phyloP scores from a whole-genome alignment of 2,329 filamentous ascomycete genomes.

The Stachybotrys echinatus region DNA sequence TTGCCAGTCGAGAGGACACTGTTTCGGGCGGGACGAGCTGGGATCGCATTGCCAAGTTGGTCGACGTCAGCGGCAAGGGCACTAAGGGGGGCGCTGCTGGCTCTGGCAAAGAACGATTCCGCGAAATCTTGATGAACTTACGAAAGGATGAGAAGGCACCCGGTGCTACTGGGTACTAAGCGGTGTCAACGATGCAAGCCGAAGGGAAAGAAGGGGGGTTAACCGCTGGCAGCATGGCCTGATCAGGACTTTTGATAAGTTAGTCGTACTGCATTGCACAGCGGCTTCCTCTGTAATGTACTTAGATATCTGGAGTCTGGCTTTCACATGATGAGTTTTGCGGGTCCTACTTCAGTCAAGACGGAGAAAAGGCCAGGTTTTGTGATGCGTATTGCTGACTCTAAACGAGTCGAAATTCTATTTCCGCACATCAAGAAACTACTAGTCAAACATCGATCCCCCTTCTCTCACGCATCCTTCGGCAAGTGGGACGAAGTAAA shows the following conservation, averaged over 20 bases:
- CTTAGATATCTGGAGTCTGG: constrained; percentile 3
- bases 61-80: constrained; percentile 95
- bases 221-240: not conserved
- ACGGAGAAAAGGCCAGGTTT: not conserved
- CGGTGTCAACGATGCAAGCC: not conserved
- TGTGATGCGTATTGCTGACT: not conserved
- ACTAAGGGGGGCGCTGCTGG: constrained; percentile 79
- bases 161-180: constrained; percentile 58
- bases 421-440: constrained; percentile 2
- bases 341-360: not conserved
- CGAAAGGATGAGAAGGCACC: constrained; percentile 89
- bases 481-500: not conserved
- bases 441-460: constrained; percentile 13
- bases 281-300: not conserved
- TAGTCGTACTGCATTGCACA: not conserved
- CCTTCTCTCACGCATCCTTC: constrained; percentile 7
- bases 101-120: constrained; percentile 93
- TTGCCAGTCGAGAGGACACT: constrained; percentile 84
- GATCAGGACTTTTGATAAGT: not conserved
- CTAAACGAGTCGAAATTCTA: not conserved
- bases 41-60: constrained; percentile 95
- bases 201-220: not conserved
- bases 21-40: constrained; percentile 93
- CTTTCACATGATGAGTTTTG: not conserved
- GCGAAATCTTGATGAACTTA: constrained; percentile 80